Percentiles rank a stretch among this genome's conserved stretches.
These are phyloP conservation scores for Gossypium mustelinum DNA, from an alignment of 345 rosid genomes.

Conservation along the genomic window DNA sequence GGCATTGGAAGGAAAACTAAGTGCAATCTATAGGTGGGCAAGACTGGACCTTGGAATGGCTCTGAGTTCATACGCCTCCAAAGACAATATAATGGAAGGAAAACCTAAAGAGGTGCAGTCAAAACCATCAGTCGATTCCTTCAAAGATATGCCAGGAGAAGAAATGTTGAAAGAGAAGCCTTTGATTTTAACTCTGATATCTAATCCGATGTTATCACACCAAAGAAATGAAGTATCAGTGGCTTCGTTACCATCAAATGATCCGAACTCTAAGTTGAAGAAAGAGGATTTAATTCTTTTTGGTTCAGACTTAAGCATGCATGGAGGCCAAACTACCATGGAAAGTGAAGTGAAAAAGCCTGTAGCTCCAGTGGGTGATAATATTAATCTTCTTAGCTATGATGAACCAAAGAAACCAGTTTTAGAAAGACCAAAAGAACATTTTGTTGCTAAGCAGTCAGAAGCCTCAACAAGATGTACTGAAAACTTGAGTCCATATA, in stretches of 20 bases:
- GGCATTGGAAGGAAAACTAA: constrained; percentile 93
- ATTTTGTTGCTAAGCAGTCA: constrained; percentile 14
- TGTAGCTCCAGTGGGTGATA: constrained; percentile 29
- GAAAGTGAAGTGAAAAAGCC: constrained; percentile 33
- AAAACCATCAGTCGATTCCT: constrained; percentile 32
- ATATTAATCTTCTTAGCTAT: constrained; percentile 67
- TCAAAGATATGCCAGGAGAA: constrained; percentile 35
- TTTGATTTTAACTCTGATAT: constrained; percentile 21
- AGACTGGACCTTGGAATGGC: constrained; percentile 88
- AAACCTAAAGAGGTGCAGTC: constrained; percentile 27
- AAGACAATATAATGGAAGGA: constrained; percentile 37
- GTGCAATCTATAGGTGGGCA: constrained; percentile 98
- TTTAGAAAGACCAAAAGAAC: constrained; percentile 30
- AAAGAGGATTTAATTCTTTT: constrained; percentile 29
- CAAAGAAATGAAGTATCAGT: constrained; percentile 29
- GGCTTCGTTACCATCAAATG: constrained; percentile 28
- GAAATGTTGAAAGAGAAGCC: constrained; percentile 30
- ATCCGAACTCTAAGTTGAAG: constrained; percentile 21
- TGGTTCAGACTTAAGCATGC: constrained; percentile 29
- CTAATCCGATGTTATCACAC: constrained; percentile 11
- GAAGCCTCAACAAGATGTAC: constrained; percentile 29
- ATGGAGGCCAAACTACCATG: constrained; percentile 21
- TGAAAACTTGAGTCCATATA: constrained; percentile 21
- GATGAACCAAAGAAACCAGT: constrained; percentile 49
- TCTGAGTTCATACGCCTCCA: constrained; percentile 51